Evolutionary conservation across 2,329 filamentous ascomycete species (phyloP).

Genomic region (Fusarium oxysporum): DNA sequence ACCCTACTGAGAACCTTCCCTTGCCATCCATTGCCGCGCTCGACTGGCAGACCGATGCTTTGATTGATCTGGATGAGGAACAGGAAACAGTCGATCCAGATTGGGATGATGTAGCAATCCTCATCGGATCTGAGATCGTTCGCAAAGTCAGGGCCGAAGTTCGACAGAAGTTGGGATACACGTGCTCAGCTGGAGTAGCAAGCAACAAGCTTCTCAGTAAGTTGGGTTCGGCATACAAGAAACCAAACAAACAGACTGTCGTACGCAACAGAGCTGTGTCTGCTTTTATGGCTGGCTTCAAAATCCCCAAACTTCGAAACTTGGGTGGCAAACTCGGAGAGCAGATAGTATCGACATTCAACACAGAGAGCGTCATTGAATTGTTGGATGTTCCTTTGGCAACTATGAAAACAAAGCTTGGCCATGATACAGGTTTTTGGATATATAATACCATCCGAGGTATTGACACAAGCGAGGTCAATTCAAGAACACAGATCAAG

Average conservation of each 20-base stretch:
- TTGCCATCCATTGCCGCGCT: constrained; percentile 75
- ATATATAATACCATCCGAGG: constrained; percentile 87
- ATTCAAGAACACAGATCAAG: constrained; percentile 91
- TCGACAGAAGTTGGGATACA: constrained; percentile 80
- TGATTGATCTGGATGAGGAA: constrained; percentile 81
- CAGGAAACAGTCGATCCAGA: constrained; percentile 86
- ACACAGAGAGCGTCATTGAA: constrained; percentile 82
- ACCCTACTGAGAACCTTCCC: constrained; percentile 77
- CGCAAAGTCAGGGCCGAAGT: constrained; percentile 78
- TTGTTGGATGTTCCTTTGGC: constrained; percentile 78
- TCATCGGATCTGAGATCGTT: constrained; percentile 90
- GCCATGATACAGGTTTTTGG: constrained; percentile 88
- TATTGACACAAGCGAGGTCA: constrained; percentile 88
- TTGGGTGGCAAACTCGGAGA: constrained; percentile 96
- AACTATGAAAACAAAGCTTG: constrained; percentile 80
- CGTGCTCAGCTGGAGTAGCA: constrained; percentile 89
- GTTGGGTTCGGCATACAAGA: constrained; percentile 89
- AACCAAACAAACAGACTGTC: constrained; percentile 95
- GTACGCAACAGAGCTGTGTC: constrained; percentile 85
- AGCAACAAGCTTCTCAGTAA: constrained; percentile 97
- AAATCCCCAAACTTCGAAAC: constrained; percentile 94
- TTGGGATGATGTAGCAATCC: constrained; percentile 93
- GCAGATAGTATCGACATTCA: constrained; percentile 82
- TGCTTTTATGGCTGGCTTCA: constrained; percentile 84
- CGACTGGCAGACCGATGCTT: constrained; percentile 85